These are phyloP conservation scores for Fusarium sp. DNA, from an alignment of 2,329 filamentous ascomycete species.

Conservation along the genomic window DNA sequence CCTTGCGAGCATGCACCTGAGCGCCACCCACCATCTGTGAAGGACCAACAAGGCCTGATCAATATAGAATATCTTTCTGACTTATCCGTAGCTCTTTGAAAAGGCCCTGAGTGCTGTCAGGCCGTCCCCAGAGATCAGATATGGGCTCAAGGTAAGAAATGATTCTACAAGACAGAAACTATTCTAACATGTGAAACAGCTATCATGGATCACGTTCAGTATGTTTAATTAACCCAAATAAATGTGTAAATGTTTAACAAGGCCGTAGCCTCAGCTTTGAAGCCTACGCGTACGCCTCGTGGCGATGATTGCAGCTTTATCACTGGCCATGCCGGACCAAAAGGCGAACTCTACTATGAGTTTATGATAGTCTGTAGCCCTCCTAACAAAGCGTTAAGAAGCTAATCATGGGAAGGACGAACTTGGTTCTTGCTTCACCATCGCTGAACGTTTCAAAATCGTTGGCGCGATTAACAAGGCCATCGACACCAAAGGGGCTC, in stretches of 20 bases:
- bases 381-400: fast-evolving
- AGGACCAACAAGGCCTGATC: fast-evolving
- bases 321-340: not conserved
- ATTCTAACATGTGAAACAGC: fast-evolving
- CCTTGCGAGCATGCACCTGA: not conserved
- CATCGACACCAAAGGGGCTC: not conserved
- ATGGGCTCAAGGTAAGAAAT: not conserved
- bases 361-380: not conserved
- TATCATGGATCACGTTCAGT: not conserved
- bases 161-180: fast-evolving
- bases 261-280: not conserved
- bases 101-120: not conserved
- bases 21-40: not conserved
- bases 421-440: not conserved
- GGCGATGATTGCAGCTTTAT: not conserved
- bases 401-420: fast-evolving
- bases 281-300: not conserved
- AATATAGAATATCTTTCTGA: fast-evolving
- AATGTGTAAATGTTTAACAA: fast-evolving
- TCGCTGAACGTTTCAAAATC: not conserved
- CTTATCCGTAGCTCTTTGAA: not conserved
- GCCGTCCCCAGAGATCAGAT: not conserved
- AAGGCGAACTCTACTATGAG: not conserved
- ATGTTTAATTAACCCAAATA: fast-evolving
- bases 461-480: not conserved